Evolutionary conservation across 345 rosid genomes (phyloP).

Genomic region (Camelina laxa): DNA sequence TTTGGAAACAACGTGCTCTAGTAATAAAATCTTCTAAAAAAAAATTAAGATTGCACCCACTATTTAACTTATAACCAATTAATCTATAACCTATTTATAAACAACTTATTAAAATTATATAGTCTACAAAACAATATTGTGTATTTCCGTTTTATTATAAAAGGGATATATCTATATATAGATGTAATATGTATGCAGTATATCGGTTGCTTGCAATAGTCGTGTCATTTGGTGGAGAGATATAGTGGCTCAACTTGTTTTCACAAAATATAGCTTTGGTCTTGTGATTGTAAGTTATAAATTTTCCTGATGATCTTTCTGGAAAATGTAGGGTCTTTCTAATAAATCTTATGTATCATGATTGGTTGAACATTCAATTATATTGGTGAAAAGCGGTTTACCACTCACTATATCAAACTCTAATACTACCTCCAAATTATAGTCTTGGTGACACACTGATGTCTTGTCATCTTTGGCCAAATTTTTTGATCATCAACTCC

Average conservation of each 20-base stretch:
- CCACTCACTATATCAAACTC: conserved; percentile 2
- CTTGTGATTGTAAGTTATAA: conserved; percentile 13
- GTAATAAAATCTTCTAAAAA: no score
- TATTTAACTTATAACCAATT: no score
- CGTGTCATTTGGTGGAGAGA: conserved; percentile 23
- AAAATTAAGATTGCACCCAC: no score
- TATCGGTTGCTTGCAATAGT: conserved; percentile 4
- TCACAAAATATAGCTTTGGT: conserved; percentile 16
- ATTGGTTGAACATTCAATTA: conserved; percentile 24
- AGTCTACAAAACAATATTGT: no score
- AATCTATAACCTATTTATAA: no score
- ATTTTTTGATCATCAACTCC: not conserved
- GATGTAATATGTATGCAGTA: no score
- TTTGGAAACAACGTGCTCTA: no score
- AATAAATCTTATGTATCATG: conserved; percentile 34
- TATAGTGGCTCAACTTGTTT: conserved; percentile 27
- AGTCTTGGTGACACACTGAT: conserved; percentile 15
- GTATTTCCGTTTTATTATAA: no score
- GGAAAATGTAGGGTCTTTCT: conserved; percentile 32
- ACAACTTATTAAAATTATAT: no score
- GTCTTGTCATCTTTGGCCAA: not conserved
- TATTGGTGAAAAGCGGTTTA: conserved; percentile 27
- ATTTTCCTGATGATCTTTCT: conserved; percentile 24
- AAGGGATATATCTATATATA: no score
- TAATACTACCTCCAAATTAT: conserved; percentile 16